Evolutionary conservation across 2,329 filamentous ascomycete genomes (phyloP).

Genomic region (Camptophora hylomeconis): DNA sequence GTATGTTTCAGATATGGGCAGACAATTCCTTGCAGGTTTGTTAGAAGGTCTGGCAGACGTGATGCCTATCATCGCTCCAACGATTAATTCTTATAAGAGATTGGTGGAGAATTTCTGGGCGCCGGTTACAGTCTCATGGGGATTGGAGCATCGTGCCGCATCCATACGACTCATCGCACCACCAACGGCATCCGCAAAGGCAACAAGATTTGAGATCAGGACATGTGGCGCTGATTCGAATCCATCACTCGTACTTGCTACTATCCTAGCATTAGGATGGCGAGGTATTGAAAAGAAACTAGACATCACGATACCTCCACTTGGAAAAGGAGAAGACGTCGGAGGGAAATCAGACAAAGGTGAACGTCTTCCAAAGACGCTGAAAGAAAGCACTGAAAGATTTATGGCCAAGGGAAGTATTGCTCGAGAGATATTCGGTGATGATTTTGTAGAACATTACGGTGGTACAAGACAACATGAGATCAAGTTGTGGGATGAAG

Average conservation of each 20-base stretch:
- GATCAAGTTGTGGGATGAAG: slow-evolving; percentile 80
- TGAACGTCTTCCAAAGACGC: slow-evolving; percentile 63
- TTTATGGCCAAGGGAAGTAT: slow-evolving; percentile 71
- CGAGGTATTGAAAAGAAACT: slow-evolving; percentile 87
- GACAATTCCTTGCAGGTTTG: slow-evolving; percentile 85
- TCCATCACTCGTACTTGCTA: slow-evolving; percentile 72
- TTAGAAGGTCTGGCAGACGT: slow-evolving; percentile 82
- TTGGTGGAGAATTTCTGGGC: slow-evolving; percentile 99
- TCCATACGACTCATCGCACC: slow-evolving; percentile 82
- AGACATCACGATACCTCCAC: slow-evolving; percentile 64
- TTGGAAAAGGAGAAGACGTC: slow-evolving; percentile 74
- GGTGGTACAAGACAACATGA: slow-evolving; percentile 88
- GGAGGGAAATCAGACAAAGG: slow-evolving; percentile 60
- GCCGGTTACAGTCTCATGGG: slow-evolving; percentile 94
- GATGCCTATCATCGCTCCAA: slow-evolving; percentile 91
- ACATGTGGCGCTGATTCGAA: slow-evolving; percentile 93
- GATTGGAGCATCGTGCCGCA: slow-evolving; percentile 84
- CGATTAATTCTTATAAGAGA: slow-evolving; percentile 94
- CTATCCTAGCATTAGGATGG: slow-evolving; percentile 79
- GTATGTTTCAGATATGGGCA: slow-evolving; percentile 72
- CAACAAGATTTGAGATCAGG: slow-evolving; percentile 83
- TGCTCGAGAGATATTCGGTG: slow-evolving; percentile 85
- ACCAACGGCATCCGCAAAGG: slow-evolving; percentile 69
- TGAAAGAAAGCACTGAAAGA: slow-evolving; percentile 69
- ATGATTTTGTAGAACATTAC: slow-evolving; percentile 93